Evolutionary conservation across 2,329 filamentous ascomycete genomes (phyloP), one percentile per base, ranked within the genome.

Genomic region (Xylariaceae sp.): DNA sequence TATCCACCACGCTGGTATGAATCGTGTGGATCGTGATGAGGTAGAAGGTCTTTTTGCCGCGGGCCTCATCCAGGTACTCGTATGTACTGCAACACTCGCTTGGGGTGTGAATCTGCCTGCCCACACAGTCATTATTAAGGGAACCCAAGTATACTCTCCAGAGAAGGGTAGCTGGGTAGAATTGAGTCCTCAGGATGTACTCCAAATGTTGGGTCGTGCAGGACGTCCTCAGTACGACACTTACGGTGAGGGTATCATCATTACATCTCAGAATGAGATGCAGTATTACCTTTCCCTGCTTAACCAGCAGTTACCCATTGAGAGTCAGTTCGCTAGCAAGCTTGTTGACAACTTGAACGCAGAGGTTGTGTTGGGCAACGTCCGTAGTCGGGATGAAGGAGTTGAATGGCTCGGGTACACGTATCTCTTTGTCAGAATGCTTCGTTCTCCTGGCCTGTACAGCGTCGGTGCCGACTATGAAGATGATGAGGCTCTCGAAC

Each of bases 361-460:
- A 2, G 94, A 99, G 72, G 82, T 99, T 69, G 95, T 99, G 8
- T 82, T 99, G 17, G 94, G 94, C 55, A 99, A 96, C 69, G 85
- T 99, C 30, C 87, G 93, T 58, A 92, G 82, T 61, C 86, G 95
- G 60, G 93, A 99, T 66, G 94, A 99, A 71, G 94, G 89, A 67
- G 94, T 99, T n/a, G 92, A 99, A 72, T 99, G 94, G 94, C 84
- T 99, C 39, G 93, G 94, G 10, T 99, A 99, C 74, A 97, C 93
- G 0, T 99, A 99, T 73, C 85, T 99, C 15, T 99, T 96, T 71
- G 91, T 99, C 57, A 89, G 94, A 53, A 99, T 99, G 94, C 83
- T 99, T 63, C 88, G 94, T 35, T 97, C 93, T 2, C 94, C 94
- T 41, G 93, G 91, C 0, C 78, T 99, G 10, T 99, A 99, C 73